These are phyloP conservation scores for Metschnikowia lunata DNA, from an alignment of 805 yeast genomes.

Conservation along the genomic window DNA sequence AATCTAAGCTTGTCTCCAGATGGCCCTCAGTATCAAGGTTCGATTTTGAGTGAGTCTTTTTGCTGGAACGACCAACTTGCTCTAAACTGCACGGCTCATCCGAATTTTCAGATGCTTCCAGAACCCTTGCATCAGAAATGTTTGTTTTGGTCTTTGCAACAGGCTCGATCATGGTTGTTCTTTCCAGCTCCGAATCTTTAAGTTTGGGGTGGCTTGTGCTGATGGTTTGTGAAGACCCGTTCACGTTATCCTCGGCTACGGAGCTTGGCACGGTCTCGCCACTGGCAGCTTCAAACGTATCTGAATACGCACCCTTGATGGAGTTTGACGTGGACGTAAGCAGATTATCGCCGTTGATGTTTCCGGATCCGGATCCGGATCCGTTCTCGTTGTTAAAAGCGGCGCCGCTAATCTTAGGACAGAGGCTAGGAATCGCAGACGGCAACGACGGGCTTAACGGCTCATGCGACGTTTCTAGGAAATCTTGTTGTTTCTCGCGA, in stretches of 20 bases:
- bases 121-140: background rate
- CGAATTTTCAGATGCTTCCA: background rate
- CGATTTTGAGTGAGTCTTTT: too few species aligned
- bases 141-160: background rate
- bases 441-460: constrained; percentile 5
- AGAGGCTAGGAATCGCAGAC: constrained; percentile 1
- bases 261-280: constrained; percentile 18
- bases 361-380: background rate
- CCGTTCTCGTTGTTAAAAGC: too few species aligned
- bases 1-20: background rate
- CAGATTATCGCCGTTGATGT: constrained; percentile 8
- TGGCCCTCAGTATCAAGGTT: background rate
- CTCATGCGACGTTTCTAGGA: constrained; percentile 2
- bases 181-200: constrained; percentile 13
- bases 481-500: background rate
- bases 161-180: constrained; percentile 9
- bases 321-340: constrained; percentile 18
- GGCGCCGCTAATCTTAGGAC: background rate
- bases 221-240: constrained; percentile 8
- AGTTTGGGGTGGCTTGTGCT: constrained; percentile 4
- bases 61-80: background rate
- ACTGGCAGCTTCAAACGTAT: constrained; percentile 15
- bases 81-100: background rate
- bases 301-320: constrained; percentile 12
- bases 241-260: constrained; percentile 13